A percentile compares a stretch with the other conserved stretches of the same genome.
Conservation (phyloP, 75 land plant genomes). For the Pinus tabuliformis region DNA sequence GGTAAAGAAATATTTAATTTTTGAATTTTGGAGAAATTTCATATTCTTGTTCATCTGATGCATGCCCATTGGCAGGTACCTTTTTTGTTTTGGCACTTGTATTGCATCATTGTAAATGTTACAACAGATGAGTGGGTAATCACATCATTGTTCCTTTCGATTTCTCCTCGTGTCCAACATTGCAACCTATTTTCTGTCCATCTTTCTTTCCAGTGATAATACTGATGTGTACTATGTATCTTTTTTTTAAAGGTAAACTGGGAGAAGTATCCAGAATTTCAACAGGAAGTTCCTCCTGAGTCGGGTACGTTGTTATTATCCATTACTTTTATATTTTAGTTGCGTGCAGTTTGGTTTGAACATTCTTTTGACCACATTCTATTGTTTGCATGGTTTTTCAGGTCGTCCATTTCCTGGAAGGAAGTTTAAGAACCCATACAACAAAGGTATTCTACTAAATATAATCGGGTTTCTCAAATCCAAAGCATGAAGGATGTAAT, state of each 20-base stretch:
- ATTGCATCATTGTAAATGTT: constrained; percentile 6
- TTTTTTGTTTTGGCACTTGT: constrained; percentile 9
- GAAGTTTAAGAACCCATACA: constrained; percentile 8
- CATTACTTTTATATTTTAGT: not conserved
- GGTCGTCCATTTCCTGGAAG: not conserved
- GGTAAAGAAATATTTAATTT: no score
- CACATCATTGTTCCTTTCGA: no score
- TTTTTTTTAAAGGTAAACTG: constrained; percentile 7
- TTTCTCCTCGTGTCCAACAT: no score
- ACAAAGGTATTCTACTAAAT: constrained; percentile 5
- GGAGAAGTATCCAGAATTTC: constrained; percentile 10
- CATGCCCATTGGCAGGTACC: constrained; percentile 3
- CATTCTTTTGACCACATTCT: not conserved
- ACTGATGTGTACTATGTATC: not conserved
- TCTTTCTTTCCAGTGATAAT: not conserved
- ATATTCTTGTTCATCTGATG: no score
- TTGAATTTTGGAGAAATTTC: no score
- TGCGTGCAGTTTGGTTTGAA: not conserved
- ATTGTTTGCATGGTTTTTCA: not conserved
- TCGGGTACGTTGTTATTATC: not conserved
- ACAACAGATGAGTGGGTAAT: constrained; percentile 12
- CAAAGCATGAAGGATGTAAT: not conserved
- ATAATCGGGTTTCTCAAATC: constrained; percentile 7
- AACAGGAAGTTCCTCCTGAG: constrained; percentile 1
- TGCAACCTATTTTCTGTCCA: not conserved